phyloP scores from a whole-genome alignment of 257 asterid species.

The Solanum medicagineum region DNA sequence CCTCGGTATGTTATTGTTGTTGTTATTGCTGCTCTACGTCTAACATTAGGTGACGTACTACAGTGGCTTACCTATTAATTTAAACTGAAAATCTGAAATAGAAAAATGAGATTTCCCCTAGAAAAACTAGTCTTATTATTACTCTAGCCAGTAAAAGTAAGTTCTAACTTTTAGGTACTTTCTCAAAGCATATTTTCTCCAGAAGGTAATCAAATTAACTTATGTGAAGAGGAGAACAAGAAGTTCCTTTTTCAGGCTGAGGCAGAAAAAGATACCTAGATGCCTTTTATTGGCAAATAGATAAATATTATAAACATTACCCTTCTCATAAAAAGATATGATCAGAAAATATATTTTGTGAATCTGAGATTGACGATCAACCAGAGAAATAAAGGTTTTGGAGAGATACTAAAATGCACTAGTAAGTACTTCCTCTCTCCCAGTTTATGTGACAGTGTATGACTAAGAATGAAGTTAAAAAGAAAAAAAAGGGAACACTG shows the following conservation, averaged over 20 bases:
- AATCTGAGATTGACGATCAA: neutral
- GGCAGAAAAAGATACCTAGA: neutral
- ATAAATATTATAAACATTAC: neutral
- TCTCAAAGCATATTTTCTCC: neutral
- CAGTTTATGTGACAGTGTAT: neutral
- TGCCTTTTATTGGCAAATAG: neutral
- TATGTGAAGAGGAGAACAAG: neutral
- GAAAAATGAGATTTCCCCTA: no score
- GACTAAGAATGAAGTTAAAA: neutral
- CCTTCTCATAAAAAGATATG: neutral
- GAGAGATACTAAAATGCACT: neutral
- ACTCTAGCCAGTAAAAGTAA: neutral
- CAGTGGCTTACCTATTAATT: neutral
- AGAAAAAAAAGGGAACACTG: neutral
- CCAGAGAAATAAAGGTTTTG: neutral
- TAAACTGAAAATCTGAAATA: no score
- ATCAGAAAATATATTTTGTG: neutral
- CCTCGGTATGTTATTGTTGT: no score
- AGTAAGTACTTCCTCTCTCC: neutral
- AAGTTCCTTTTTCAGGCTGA: neutral
- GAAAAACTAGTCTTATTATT: neutral
- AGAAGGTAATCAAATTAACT: neutral
- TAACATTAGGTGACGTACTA: no score
- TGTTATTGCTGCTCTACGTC: no score
- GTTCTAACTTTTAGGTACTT: neutral